Conservation (phyloP, 495 filamentous ascomycete species). For the Pyrenopolyporus hunteri region DNA sequence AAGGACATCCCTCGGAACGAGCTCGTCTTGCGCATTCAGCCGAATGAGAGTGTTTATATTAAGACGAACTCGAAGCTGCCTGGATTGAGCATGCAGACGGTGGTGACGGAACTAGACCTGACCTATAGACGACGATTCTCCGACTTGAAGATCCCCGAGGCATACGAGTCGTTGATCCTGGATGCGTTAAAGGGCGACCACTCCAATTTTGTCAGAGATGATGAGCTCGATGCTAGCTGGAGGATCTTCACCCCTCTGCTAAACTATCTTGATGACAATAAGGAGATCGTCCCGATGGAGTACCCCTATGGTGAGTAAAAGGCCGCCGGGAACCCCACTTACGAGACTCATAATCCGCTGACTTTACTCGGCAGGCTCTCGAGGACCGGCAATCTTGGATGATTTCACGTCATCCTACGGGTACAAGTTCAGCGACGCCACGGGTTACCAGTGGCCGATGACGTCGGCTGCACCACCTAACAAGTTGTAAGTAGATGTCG, state of each 20-base stretch:
- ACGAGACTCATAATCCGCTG: background rate
- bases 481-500: slow-evolving; percentile 66
- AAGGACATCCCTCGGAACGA: slow-evolving; percentile 99
- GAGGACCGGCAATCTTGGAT: slow-evolving; percentile 93
- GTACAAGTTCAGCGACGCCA: slow-evolving; percentile 97
- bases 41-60: slow-evolving; percentile 99
- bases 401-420: slow-evolving; percentile 98
- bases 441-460: slow-evolving; percentile 93
- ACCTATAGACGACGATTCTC: slow-evolving; percentile 99
- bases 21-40: slow-evolving; percentile 98
- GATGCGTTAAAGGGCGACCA: slow-evolving; percentile 99
- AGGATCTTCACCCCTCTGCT: slow-evolving; percentile 97
- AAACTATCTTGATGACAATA: slow-evolving; percentile 98
- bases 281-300: slow-evolving; percentile 99
- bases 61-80: slow-evolving; percentile 99
- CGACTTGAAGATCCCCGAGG: slow-evolving; percentile 98
- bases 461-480: slow-evolving; percentile 65
- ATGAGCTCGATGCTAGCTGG: slow-evolving; percentile 98
- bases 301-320: slow-evolving; percentile 93
- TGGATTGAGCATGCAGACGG: slow-evolving; percentile 98
- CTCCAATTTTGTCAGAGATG: slow-evolving; percentile 99
- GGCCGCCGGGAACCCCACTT: background rate
- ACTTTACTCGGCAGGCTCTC: slow-evolving; percentile 69
- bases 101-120: slow-evolving; percentile 97
- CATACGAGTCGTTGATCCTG: slow-evolving; percentile 96